These are phyloP conservation scores for Extremus antarcticus DNA, from an alignment of 495 filamentous ascomycete genomes.

Conservation along the genomic window DNA sequence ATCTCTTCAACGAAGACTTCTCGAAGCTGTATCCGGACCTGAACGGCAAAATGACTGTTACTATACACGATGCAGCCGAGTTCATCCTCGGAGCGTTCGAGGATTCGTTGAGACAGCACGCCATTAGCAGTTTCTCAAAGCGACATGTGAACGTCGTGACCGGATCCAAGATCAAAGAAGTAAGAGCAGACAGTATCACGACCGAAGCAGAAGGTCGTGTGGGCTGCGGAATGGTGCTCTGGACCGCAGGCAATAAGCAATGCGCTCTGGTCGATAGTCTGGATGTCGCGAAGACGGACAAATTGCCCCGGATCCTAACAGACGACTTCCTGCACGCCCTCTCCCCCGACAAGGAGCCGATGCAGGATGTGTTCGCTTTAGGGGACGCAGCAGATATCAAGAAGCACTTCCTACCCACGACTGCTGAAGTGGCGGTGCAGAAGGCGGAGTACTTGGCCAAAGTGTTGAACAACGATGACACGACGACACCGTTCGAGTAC, in stretches of 20 bases:
- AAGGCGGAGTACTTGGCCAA: constrained; percentile 27
- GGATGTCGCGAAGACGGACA: constrained; percentile 19
- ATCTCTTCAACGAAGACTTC: constrained; percentile 14
- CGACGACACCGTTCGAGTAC: constrained; percentile 12
- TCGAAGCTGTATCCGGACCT: constrained; percentile 25
- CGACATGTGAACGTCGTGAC: constrained; percentile 22
- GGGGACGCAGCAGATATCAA: constrained; percentile 29
- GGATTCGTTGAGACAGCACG: constrained; percentile 25
- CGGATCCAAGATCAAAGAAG: constrained; percentile 22
- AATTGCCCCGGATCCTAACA: constrained; percentile 24
- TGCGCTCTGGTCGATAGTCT: constrained; percentile 21
- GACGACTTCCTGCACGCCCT: constrained; percentile 24
- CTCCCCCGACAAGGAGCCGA: background rate
- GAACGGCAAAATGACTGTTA: constrained; percentile 16
- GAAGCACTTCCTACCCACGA: constrained; percentile 19
- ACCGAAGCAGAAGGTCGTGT: constrained; percentile 24
- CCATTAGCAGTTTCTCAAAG: constrained; percentile 18
- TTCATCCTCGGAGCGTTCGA: constrained; percentile 25
- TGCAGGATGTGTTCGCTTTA: constrained; percentile 21
- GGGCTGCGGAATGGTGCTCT: constrained; percentile 26
- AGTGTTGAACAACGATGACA: constrained; percentile 11
- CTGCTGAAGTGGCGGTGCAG: constrained; percentile 27
- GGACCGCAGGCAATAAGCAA: constrained; percentile 28
- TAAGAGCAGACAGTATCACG: constrained; percentile 20
- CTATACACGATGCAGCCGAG: constrained; percentile 29